Base-by-base conservation (phyloP, 768 basidiomycete species). In the Pisolithus orientalis region DNA sequence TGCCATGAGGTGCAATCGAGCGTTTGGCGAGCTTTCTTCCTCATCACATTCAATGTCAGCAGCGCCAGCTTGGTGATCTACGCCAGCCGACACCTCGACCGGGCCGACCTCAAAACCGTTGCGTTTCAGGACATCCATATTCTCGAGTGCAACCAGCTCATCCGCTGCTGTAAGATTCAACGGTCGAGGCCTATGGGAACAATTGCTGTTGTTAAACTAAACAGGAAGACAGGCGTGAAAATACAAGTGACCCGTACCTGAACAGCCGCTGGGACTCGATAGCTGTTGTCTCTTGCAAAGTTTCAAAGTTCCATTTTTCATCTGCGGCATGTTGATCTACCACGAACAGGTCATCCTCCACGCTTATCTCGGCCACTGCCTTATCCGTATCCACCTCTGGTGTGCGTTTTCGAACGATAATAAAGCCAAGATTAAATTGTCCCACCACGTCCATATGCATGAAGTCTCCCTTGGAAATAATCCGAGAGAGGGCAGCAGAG, bases 291-390 rank as follows among this genome's bases (percentile, higher is more conserved):
- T 80, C 77, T 67, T 98, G 95, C 52, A 98, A 70, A 1, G 81
- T 88, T 74, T 98, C 96, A 64, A 98, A 98, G 65, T 98, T 98
- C 70, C 90, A 97, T 72, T 98, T 98, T 70, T 98, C 96, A 68
- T 99, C 96, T 5, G 91, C 85, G 5, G 95, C 95, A 67, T 98
- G 95, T 64, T 98, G 95, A 61, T 98, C 95, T 16, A 98, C 80
- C 56, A 99, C 93, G 70, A 97, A 98, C 39, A 99, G 72, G 61
- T 99, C 95, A 63, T 98, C 94, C 70, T 82, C 73, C 38, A 9
- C 37, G 5, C 28, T 52, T 31, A 8, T 52, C 8, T 13, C 49
- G 6, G 40, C 31, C 1, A 27, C 40, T 0, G n/a, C 24, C 24
- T 11, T 28, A 34, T 24, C 44, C 17, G 16, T 5, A 45, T n/a